Evolutionary conservation across 768 basidiomycete species (phyloP).

Genomic region (Hydnum rufescens): DNA sequence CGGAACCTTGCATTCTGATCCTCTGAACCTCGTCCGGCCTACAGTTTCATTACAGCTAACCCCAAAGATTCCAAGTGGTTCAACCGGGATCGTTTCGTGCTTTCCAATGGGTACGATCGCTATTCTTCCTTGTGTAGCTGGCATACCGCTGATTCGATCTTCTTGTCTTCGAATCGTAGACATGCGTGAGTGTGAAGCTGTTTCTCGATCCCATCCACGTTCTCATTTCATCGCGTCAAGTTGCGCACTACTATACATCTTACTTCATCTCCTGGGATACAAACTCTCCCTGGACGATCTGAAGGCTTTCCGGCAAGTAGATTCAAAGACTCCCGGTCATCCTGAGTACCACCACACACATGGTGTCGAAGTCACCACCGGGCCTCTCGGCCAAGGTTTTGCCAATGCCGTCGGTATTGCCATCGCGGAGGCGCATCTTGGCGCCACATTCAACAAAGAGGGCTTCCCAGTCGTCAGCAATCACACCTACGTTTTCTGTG

Average conservation of each 20-base stretch:
- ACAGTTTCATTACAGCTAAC: conserved; percentile 72
- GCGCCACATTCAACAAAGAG: conserved; percentile 76
- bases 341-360: conserved; percentile 60
- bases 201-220: conserved; percentile 7
- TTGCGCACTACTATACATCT: conserved; percentile 82
- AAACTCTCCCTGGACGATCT: conserved; percentile 83
- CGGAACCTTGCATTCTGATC: background rate
- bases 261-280: conserved; percentile 84
- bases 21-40: background rate
- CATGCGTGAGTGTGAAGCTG: background rate
- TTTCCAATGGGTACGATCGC: conserved; percentile 69
- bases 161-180: too few relatives aligned
- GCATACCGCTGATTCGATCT: too few relatives aligned
- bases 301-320: conserved; percentile 80
- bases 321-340: conserved; percentile 83
- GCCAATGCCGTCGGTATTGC: conserved; percentile 86
- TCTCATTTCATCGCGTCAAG: conserved; percentile 22
- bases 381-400: conserved; percentile 89
- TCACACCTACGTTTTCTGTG: conserved; percentile 80
- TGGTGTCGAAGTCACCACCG: conserved; percentile 82
- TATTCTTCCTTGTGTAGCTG: too few relatives aligned
- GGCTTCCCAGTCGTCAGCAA: conserved; percentile 66
- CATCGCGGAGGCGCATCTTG: conserved; percentile 81
- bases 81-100: conserved; percentile 91
- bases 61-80: conserved; percentile 82